These are phyloP conservation scores for Arthrinium puccinioides DNA, from an alignment of 2,329 filamentous ascomycete species.

Conservation along the genomic window DNA sequence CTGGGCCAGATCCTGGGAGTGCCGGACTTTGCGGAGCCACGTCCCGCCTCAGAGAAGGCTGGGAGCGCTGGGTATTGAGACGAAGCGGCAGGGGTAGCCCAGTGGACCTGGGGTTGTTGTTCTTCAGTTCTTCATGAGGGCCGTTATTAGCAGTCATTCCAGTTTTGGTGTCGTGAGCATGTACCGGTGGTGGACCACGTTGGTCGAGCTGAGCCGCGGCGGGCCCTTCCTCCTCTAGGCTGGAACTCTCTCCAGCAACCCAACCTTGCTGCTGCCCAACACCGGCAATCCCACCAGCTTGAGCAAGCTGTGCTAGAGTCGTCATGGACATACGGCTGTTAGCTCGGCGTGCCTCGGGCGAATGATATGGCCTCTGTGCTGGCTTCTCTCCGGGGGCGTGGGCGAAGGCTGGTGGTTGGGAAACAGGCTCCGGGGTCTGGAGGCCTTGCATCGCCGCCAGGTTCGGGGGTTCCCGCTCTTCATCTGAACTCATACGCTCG, in stretches of 20 bases:
- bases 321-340: slow-evolving; percentile 78
- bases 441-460: slow-evolving; percentile 48
- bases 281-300: slow-evolving; percentile 50
- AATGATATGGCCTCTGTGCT: slow-evolving; percentile 61
- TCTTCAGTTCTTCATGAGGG: slow-evolving; percentile 46
- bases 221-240: slow-evolving; percentile 24
- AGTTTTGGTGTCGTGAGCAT: slow-evolving; percentile 40
- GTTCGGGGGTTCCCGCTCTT: slow-evolving; percentile 42
- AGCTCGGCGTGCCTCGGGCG: slow-evolving; percentile 70
- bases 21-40: slow-evolving; percentile 20
- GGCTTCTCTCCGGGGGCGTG: slow-evolving; percentile 69
- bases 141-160: slow-evolving; percentile 48
- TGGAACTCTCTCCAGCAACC: slow-evolving; percentile 20
- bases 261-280: slow-evolving; percentile 23
- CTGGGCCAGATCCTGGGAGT: slow-evolving; percentile 24
- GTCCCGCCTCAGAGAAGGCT: slow-evolving; percentile 34
- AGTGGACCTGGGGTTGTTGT: slow-evolving; percentile 26
- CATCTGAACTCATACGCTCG: slow-evolving; percentile 50
- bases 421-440: slow-evolving; percentile 68
- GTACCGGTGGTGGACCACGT: slow-evolving; percentile 36
- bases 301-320: slow-evolving; percentile 74
- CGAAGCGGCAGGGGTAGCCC: slow-evolving; percentile 32
- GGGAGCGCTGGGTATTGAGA: slow-evolving; percentile 32
- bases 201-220: slow-evolving; percentile 24
- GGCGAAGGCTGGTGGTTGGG: slow-evolving; percentile 69